Percentiles rank a stretch among this genome's conserved stretches.
phyloP scores from a whole-genome alignment of 805 yeast species.

The Wickerhamiella vanderwaltii region DNA sequence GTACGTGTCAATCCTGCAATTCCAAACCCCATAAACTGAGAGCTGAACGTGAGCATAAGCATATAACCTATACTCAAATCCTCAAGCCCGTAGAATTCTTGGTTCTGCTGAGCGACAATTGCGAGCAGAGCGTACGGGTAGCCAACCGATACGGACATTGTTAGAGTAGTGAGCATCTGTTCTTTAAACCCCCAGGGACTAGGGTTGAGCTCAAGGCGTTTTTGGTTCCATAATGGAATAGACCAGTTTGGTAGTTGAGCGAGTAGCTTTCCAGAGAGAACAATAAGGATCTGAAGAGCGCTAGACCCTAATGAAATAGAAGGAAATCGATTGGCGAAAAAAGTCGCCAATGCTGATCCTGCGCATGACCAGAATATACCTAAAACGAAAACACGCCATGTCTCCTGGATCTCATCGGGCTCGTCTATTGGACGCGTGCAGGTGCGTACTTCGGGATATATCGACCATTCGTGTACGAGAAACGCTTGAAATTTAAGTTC shows the following conservation, averaged over 20 bases:
- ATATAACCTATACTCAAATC: conserved; percentile 36
- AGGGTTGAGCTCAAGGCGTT: conserved; percentile 38
- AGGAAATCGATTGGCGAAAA: conserved; percentile 48
- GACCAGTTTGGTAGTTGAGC: conserved; percentile 24
- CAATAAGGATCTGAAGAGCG: conserved; percentile 48
- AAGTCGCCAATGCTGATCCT: conserved; percentile 46
- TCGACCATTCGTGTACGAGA: conserved; percentile 34
- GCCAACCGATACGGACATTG: conserved; percentile 22
- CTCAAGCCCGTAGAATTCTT: conserved; percentile 19
- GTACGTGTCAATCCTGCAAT: conserved; percentile 54
- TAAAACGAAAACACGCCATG: conserved; percentile 42
- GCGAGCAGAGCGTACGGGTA: conserved; percentile 25
- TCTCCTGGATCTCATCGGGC: conserved; percentile 35
- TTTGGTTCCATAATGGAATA: conserved; percentile 29
- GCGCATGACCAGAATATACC: conserved; percentile 41
- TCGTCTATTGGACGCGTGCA: conserved; percentile 44
- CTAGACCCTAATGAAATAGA: conserved; percentile 38
- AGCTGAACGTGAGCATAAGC: conserved; percentile 38
- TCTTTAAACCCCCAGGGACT: conserved; percentile 34
- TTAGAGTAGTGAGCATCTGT: conserved; percentile 35
- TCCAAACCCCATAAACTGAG: conserved; percentile 55
- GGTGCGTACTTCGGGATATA: conserved; percentile 50
- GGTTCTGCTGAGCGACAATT: conserved; percentile 27
- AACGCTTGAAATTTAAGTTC: conserved; percentile 33
- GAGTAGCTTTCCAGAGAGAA: conserved; percentile 43